Conservation (phyloP, 495 filamentous ascomycete species). For the Neurospora sp. region DNA sequence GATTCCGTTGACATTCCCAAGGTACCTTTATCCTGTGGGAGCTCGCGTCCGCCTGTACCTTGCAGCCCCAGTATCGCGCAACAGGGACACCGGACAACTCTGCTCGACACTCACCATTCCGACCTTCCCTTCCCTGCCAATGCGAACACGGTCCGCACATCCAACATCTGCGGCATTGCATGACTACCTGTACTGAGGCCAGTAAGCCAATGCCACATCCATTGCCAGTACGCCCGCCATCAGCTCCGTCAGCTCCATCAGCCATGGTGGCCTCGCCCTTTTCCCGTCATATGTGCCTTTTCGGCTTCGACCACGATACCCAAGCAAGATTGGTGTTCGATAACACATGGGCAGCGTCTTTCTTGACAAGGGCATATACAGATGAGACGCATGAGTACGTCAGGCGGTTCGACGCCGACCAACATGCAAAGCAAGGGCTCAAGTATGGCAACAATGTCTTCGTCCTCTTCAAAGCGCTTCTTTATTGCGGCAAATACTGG, state of each 20-base stretch:
- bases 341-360: neutral
- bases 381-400: neutral
- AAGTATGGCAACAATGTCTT: conserved; percentile 20
- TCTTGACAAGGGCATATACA: conserved; percentile 1
- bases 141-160: neutral
- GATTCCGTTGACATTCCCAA: neutral
- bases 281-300: neutral
- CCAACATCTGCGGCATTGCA: neutral
- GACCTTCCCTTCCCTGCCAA: neutral
- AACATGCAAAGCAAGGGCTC: conserved; percentile 7
- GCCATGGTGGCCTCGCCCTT: neutral
- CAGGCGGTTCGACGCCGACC: neutral
- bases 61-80: neutral
- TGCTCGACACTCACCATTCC: neutral
- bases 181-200: neutral
- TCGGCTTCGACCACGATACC: conserved; percentile 4
- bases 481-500: conserved; percentile 3
- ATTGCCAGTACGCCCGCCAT: neutral
- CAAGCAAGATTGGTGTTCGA: conserved; percentile 1
- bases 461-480: conserved; percentile 14
- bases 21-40: neutral
- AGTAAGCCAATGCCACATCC: neutral
- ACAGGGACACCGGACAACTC: neutral
- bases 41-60: neutral
- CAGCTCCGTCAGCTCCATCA: neutral